Evolutionary conservation across 2,329 filamentous ascomycete species (phyloP).

Genomic region (Alternaria burnsii): DNA sequence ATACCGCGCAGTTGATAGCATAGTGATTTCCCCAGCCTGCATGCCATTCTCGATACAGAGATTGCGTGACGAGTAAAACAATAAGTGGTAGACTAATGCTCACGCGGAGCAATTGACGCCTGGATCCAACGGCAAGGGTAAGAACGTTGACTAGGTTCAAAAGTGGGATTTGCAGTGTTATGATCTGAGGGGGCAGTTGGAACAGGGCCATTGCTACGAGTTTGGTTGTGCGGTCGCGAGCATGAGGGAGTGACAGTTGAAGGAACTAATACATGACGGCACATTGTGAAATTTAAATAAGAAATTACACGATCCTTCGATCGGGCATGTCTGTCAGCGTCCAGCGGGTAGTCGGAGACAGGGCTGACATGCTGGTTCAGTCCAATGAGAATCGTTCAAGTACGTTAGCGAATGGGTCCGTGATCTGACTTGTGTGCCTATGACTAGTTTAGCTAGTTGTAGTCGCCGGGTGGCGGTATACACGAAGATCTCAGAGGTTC

Average conservation of each 20-base stretch:
- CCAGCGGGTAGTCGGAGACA: not conserved
- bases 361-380: not conserved
- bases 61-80: slow-evolving; percentile 27
- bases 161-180: slow-evolving; percentile 22
- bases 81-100: slow-evolving; percentile 24
- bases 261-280: not conserved
- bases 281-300: not conserved
- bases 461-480: not conserved
- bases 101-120: slow-evolving; percentile 15
- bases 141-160: slow-evolving; percentile 24
- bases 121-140: slow-evolving; percentile 23
- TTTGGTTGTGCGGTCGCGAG: not conserved
- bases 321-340: not conserved
- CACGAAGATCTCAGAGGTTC: not conserved
- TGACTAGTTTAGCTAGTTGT: not conserved
- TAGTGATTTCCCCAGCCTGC: slow-evolving; percentile 25
- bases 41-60: slow-evolving; percentile 23
- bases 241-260: not conserved
- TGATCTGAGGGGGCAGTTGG: slow-evolving; percentile 16
- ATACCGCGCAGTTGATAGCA: slow-evolving; percentile 18
- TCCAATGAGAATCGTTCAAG: not conserved
- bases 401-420: slow-evolving; percentile 3
- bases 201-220: slow-evolving; percentile 11
- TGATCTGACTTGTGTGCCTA: not conserved
- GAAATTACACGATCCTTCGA: not conserved